Percentiles rank a stretch among this genome's conserved stretches.
Conservation (phyloP, 208 protist genomes). For the Wallacemonas sp. region DNA sequence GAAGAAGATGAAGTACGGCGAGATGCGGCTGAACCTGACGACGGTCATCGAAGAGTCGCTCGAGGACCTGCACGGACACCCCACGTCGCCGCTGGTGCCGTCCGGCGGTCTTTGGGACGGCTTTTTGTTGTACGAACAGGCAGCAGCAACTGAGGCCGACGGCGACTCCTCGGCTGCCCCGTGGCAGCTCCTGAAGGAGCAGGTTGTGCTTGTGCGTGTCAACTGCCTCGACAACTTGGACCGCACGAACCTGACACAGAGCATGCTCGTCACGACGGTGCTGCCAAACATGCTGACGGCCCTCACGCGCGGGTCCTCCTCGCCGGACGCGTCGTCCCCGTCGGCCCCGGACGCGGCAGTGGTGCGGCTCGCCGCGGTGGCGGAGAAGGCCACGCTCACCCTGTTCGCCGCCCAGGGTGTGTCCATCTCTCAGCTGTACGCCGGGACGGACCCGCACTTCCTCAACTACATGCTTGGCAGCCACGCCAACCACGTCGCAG, state of each 20-base stretch:
- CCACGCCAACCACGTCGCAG: background rate
- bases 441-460: conserved; percentile 72
- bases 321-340: background rate
- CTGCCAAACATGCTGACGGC: conserved; percentile 54
- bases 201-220: conserved; percentile 41
- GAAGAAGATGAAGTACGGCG: conserved; percentile 35
- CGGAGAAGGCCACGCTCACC: conserved; percentile 18
- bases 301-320: background rate
- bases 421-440: conserved; percentile 76
- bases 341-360: background rate
- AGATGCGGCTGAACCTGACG: conserved; percentile 32
- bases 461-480: conserved; percentile 49
- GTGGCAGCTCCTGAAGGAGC: conserved; percentile 14
- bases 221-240: conserved; percentile 89
- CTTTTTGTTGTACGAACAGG: conserved; percentile 14
- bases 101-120: background rate
- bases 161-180: background rate
- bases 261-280: conserved; percentile 39
- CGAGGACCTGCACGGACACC: background rate
- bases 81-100: background rate
- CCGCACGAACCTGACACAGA: conserved; percentile 79
- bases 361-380: background rate
- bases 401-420: conserved; percentile 64
- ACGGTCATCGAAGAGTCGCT: conserved; percentile 4
- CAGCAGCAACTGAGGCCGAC: background rate